Base-by-base conservation (phyloP, 306 rosid genomes). In the Spatholobus suberectus region DNA sequence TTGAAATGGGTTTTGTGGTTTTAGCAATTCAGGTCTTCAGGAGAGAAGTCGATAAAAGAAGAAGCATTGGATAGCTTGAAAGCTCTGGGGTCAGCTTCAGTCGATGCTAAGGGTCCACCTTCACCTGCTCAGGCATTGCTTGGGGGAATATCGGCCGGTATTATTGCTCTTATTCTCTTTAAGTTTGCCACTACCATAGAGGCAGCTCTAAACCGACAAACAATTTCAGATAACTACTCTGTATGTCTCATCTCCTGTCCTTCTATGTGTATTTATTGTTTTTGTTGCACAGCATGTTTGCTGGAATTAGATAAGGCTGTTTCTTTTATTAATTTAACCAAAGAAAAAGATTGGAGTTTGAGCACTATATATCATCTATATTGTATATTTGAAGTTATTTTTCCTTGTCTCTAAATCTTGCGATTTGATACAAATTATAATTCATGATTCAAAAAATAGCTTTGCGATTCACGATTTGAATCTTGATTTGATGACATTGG, bases 21-120 rank as follows among this genome's bases (percentile, higher is more conserved):
- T 47, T 80, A 96, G 99, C 86, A 96, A 96, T 90, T 90, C 77
- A 96, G 99, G 81, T 96, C 99, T 70, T 76, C 88, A 38, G 99
- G 95, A 80, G 93, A 66, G 77, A 90, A 90, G 76, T 87, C 99
- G 5, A 4, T 91, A 68, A 83, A 92, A 85, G 98, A 94, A 57
- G 97, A 94, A 85, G 99, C 98, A 62, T 63, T 94, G 78, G 94
- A 94, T 29, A 90, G 83, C 85, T 86, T 96, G 85, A 96, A 89
- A 85, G 92, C 89, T 77, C 49, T 96, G 63, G 83, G 92, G 37
- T 79, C 99, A 66, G 76, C 85, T 79, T 66, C 96, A 35, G 74
- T 94, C 61, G 87, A 80, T 13, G 78, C 87, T 26, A 92, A 91
- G 81, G 84, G 84, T 55, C 80, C 92, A 43, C 95, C 99, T 63